A percentile compares a stretch with the other conserved stretches of the same genome.
Evolutionary conservation across 1,284 basidiomycete species (phyloP).

Genomic region (Trichosporon ovoides): DNA sequence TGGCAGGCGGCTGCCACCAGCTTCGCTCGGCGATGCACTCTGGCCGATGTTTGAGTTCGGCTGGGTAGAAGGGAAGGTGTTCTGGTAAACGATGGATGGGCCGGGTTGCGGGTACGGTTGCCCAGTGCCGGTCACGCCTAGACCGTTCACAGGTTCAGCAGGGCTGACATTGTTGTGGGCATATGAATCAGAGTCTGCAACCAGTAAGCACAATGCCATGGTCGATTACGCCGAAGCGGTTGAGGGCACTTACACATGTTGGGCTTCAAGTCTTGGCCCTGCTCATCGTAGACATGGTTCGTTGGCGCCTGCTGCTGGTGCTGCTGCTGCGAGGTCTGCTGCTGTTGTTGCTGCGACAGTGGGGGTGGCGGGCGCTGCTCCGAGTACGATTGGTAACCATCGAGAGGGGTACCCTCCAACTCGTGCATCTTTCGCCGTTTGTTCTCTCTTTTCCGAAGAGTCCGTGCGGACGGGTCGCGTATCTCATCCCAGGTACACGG

Average conservation of each 20-base stretch:
- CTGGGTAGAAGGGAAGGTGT: neutral
- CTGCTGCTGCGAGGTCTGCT: neutral
- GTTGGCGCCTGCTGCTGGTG: neutral
- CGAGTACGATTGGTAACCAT: neutral
- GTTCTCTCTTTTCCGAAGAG: constrained; percentile 28
- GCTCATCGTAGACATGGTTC: neutral
- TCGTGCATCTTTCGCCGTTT: constrained; percentile 11
- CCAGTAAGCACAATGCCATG: neutral
- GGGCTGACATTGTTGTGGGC: neutral
- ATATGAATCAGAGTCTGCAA: neutral
- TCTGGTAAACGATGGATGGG: neutral
- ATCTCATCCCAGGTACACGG: constrained; percentile 41
- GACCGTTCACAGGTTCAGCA: neutral
- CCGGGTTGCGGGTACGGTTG: neutral
- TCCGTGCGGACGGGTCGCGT: constrained; percentile 30
- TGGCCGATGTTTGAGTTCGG: neutral
- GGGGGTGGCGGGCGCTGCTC: neutral
- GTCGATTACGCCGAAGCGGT: neutral
- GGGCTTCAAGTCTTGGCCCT: neutral
- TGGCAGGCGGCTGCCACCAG: neutral
- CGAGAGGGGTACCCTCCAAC: neutral
- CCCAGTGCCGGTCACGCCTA: neutral
- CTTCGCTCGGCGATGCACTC: neutral
- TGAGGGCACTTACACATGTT: neutral
- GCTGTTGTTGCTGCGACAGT: neutral